Conservation (phyloP, 106 monocot species). For the Allium cepa region DNA sequence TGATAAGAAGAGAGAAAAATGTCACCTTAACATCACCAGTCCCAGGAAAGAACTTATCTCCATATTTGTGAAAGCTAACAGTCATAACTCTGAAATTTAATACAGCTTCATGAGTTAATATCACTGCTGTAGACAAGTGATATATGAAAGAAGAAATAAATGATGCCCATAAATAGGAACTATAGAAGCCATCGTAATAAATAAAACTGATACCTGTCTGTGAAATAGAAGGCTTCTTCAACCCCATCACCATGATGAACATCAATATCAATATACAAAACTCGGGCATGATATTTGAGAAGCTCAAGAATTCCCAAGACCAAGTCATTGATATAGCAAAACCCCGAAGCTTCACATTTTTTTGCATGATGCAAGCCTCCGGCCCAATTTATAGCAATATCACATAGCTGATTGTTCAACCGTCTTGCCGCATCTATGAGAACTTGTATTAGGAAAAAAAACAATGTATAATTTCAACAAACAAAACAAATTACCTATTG, state of each 20-base stretch:
- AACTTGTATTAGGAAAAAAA: slow-evolving; percentile 1
- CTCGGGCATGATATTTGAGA: slow-evolving; percentile 92
- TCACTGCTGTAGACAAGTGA: not conserved
- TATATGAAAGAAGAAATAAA: too few relatives aligned
- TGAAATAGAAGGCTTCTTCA: slow-evolving; percentile 98
- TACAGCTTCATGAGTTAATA: not conserved
- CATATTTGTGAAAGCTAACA: slow-evolving; percentile 96
- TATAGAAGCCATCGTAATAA: not conserved
- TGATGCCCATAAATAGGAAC: not conserved
- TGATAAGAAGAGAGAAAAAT: not conserved
- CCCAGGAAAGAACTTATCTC: slow-evolving; percentile 93
- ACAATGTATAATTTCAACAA: not conserved
- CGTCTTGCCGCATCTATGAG: slow-evolving; percentile 84
- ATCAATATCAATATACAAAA: slow-evolving; percentile 96
- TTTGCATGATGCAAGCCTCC: slow-evolving; percentile 98
- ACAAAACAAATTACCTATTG: slow-evolving; percentile 50
- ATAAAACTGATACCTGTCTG: slow-evolving; percentile 59
- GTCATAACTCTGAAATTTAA: slow-evolving; percentile 83
- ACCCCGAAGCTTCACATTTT: slow-evolving; percentile 93
- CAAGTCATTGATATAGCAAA: slow-evolving; percentile 98
- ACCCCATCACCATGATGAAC: slow-evolving; percentile 99
- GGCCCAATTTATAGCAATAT: slow-evolving; percentile 98
- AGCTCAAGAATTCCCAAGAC: slow-evolving; percentile 96
- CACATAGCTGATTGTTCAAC: slow-evolving; percentile 80
- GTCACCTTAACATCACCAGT: slow-evolving; percentile 94